These are phyloP conservation scores for Neospermospora avenae DNA, from an alignment of 2,329 filamentous ascomycete genomes.

Conservation along the genomic window DNA sequence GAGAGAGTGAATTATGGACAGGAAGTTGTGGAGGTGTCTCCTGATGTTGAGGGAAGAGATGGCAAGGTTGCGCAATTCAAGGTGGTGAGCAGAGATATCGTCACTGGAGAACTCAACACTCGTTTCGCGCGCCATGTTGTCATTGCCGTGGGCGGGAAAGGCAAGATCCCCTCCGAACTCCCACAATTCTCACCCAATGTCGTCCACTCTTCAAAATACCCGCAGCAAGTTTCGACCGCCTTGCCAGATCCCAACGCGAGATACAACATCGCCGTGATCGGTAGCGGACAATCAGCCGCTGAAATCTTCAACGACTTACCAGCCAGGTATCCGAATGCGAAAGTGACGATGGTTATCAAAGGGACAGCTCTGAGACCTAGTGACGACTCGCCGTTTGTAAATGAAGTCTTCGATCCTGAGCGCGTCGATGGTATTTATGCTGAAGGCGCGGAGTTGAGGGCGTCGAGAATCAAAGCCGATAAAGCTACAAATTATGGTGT, in stretches of 20 bases:
- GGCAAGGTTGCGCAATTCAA: slow-evolving; percentile 8
- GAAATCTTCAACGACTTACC: slow-evolving; percentile 94
- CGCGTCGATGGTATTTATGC: slow-evolving; percentile 75
- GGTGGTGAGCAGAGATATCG: slow-evolving; percentile 11
- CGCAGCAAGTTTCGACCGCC: slow-evolving; percentile 51
- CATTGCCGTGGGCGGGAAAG: slow-evolving; percentile 62
- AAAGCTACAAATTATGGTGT: slow-evolving; percentile 92
- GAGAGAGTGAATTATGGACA: slow-evolving; percentile 66
- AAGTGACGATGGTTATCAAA: slow-evolving; percentile 75
- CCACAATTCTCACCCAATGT: slow-evolving; percentile 70
- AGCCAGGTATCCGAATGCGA: slow-evolving; percentile 74
- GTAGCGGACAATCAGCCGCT: slow-evolving; percentile 86
- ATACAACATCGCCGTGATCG: slow-evolving; percentile 68
- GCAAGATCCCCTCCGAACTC: slow-evolving; percentile 51
- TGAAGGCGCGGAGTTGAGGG: slow-evolving; percentile 59
- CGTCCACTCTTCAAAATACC: slow-evolving; percentile 82
- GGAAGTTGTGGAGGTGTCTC: slow-evolving; percentile 46
- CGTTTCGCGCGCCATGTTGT: slow-evolving; percentile 50
- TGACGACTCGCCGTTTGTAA: slow-evolving; percentile 95
- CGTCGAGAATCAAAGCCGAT: slow-evolving; percentile 58
- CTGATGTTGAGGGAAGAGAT: slow-evolving; percentile 15
- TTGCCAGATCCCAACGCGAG: slow-evolving; percentile 47
- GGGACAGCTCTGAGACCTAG: slow-evolving; percentile 81
- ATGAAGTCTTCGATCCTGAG: slow-evolving; percentile 92
- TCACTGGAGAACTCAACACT: slow-evolving; percentile 39